Evolutionary conservation across 1,139 yeast species (phyloP).

Genomic region (Yamadazyma dushanensis): DNA sequence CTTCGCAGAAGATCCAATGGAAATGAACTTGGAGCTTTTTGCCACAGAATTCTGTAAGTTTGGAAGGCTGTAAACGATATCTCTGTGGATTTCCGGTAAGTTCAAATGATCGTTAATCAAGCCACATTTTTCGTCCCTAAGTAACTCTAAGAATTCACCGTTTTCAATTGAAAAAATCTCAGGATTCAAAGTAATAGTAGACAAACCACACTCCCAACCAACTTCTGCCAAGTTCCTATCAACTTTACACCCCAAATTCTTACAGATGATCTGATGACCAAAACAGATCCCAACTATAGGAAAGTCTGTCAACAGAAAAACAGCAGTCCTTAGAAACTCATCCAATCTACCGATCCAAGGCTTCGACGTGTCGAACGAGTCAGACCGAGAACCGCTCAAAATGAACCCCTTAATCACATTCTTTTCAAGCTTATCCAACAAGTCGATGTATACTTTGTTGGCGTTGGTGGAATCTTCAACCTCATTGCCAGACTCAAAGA

Average conservation of each 20-base stretch:
- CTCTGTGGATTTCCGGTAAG: conserved; percentile 70
- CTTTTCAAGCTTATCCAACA: conserved; percentile 25
- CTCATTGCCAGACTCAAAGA: conserved; percentile 36
- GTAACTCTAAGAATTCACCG: conserved; percentile 22
- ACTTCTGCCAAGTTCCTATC: conserved; percentile 46
- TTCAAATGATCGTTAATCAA: conserved; percentile 25
- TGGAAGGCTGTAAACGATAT: conserved; percentile 51
- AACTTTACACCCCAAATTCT: conserved; percentile 63
- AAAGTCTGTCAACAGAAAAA: conserved; percentile 25
- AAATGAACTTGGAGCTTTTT: conserved; percentile 27
- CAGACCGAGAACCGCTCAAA: conserved; percentile 66
- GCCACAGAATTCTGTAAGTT: conserved; percentile 5
- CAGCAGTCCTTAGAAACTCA: conserved; percentile 36
- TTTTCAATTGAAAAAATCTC: conserved; percentile 30
- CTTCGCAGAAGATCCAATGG: conserved; percentile 52
- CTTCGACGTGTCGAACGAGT: conserved; percentile 47
- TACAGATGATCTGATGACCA: conserved; percentile 79
- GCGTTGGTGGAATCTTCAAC: conserved; percentile 13
- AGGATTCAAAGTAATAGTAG: conserved; percentile 49
- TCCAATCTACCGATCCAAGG: conserved; percentile 56
- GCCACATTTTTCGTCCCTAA: conserved; percentile 20
- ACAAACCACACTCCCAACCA: conserved; percentile 78
- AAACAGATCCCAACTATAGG: conserved; percentile 74
- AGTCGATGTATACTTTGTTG: conserved; percentile 17
- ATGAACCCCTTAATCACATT: conserved; percentile 47